These are phyloP conservation scores for Ganoderma multipileum DNA, from an alignment of 1,284 basidiomycete species.

Conservation along the genomic window DNA sequence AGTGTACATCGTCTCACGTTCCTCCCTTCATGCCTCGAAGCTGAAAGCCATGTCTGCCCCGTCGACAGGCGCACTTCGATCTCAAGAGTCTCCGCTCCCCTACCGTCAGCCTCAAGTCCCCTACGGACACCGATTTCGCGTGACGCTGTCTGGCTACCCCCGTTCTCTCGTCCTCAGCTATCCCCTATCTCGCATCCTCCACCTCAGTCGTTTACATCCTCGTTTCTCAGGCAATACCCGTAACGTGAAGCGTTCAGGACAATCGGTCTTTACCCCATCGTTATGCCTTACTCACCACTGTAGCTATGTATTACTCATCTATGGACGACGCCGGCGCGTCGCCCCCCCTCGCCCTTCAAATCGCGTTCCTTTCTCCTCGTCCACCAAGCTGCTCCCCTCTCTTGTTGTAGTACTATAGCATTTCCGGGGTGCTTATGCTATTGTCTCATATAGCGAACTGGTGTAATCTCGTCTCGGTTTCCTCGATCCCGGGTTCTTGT, in stretches of 20 bases:
- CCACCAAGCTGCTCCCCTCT: background rate
- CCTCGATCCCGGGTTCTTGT: background rate
- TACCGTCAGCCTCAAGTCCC: constrained; percentile 5
- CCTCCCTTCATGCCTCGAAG: background rate
- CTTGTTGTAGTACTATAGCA: background rate
- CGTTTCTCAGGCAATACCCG: constrained; percentile 1
- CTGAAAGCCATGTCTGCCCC: background rate
- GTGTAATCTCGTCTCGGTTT: background rate
- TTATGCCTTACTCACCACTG: constrained; percentile 1
- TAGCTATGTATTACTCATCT: background rate
- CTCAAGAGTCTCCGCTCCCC: constrained; percentile 13
- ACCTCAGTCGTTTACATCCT: background rate
- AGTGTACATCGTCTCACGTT: constrained; percentile 4
- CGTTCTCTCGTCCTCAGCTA: background rate
- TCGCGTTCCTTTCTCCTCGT: background rate
- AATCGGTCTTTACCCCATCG: background rate
- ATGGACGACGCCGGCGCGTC: constrained; percentile 3
- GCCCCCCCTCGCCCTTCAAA: background rate
- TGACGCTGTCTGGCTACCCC: background rate
- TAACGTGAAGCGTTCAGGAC: background rate
- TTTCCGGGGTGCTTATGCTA: background rate
- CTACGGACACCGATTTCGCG: background rate
- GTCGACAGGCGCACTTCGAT: constrained; percentile 6
- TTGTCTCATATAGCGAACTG: background rate
- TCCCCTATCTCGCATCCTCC: background rate